Percentiles rank a stretch among this genome's conserved stretches.
Conservation (phyloP, 2,329 filamentous ascomycete species). For the Davidsoniella virescens region DNA sequence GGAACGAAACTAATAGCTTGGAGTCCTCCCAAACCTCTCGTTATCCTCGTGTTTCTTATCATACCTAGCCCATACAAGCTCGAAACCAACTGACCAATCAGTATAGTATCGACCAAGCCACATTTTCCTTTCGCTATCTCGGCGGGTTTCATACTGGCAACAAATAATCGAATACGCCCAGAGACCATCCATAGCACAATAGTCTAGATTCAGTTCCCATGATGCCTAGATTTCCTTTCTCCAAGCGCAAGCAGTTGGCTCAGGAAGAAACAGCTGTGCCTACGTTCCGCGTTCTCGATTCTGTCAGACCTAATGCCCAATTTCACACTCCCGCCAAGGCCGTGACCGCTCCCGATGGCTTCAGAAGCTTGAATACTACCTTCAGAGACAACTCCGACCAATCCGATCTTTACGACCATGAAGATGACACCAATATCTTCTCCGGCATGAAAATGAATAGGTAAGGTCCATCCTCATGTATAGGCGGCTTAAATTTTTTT, state of each 20-base stretch:
- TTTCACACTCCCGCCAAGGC: slow-evolving; percentile 7
- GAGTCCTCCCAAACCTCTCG: too few species aligned
- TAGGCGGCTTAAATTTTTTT: neutral
- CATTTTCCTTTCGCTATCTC: too few species aligned
- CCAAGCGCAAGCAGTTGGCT: slow-evolving; percentile 43
- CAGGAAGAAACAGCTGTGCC: slow-evolving; percentile 34
- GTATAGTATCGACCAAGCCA: too few species aligned
- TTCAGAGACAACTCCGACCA: slow-evolving; percentile 17
- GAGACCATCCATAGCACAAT: too few species aligned
- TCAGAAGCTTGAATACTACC: slow-evolving; percentile 31
- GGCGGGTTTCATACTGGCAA: too few species aligned
- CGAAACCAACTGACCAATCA: too few species aligned
- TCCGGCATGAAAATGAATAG: slow-evolving; percentile 37
- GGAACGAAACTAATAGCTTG: too few species aligned
- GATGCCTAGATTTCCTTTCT: slow-evolving; percentile 48
- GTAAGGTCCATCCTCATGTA: slow-evolving; percentile 25
- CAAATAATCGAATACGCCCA: too few species aligned
- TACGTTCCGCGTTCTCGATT: slow-evolving; percentile 43
- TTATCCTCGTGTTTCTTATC: too few species aligned
- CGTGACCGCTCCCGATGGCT: slow-evolving; percentile 23
- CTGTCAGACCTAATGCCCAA: slow-evolving; percentile 17
- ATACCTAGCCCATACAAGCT: too few species aligned
- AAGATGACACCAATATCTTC: slow-evolving; percentile 43
- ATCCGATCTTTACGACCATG: slow-evolving; percentile 21
- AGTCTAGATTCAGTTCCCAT: slow-evolving; percentile 16